Conservation (phyloP, 352 stramenopile species). For the Phytophthora nicotianae region DNA sequence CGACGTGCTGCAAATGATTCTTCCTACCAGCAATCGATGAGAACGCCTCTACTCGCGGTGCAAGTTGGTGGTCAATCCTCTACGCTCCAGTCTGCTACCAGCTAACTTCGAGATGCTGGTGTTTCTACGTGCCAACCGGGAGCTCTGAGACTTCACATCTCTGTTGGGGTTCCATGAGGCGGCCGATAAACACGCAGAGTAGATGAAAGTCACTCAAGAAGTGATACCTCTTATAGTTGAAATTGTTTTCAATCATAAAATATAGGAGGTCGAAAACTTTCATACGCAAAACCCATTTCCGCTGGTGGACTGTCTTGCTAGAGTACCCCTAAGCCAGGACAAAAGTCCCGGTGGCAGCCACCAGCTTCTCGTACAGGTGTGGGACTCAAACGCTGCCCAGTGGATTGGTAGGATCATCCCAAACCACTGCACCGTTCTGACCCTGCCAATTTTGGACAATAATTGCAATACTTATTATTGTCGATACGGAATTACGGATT, state of each 20-base stretch:
- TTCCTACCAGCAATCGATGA: constrained; percentile 1
- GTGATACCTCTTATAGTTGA: too few species aligned
- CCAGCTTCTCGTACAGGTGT: too few species aligned
- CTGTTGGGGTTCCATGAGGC: not conserved
- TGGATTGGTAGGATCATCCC: too few species aligned
- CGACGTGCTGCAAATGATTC: not conserved
- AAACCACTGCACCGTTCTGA: too few species aligned
- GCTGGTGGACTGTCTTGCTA: constrained; percentile 1
- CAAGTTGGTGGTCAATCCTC: constrained; percentile 5
- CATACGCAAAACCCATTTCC: not conserved
- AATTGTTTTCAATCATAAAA: not conserved
- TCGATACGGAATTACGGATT: too few species aligned
- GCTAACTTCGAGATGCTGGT: constrained; percentile 7
- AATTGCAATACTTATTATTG: too few species aligned
- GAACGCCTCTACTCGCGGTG: constrained; percentile 11
- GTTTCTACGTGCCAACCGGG: not conserved
- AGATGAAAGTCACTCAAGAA: too few species aligned
- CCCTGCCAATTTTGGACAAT: too few species aligned
- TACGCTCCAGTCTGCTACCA: constrained; percentile 2
- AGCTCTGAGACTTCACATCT: not conserved
- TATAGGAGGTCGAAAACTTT: not conserved
- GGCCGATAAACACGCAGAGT: not conserved
- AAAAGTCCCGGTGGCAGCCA: too few species aligned
- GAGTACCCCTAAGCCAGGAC: too few species aligned
- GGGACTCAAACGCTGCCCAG: too few species aligned